phyloP scores from a whole-genome alignment of 305 asterid genomes.

The Withania somnifera region DNA sequence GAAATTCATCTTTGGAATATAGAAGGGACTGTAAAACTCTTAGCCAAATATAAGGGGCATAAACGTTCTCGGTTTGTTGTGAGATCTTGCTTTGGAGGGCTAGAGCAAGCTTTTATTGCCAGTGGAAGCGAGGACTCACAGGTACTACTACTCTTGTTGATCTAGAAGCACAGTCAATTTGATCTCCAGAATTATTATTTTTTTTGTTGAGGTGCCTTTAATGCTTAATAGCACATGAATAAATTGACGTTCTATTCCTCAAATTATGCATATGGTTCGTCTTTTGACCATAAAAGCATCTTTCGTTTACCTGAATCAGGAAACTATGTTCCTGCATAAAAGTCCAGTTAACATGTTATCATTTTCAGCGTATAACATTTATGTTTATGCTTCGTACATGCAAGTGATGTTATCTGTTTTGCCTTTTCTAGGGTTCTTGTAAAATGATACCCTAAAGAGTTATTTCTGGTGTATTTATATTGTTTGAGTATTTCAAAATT shows the following conservation, averaged over 20 bases:
- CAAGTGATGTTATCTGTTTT: not conserved
- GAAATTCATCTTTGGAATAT: conserved; percentile 79
- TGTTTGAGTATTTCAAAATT: not conserved
- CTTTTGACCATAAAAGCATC: not conserved
- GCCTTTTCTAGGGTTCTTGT: not conserved
- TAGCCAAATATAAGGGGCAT: conserved; percentile 67
- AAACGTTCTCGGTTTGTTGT: conserved; percentile 57
- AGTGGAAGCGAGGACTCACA: conserved; percentile 92
- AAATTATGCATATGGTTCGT: not conserved
- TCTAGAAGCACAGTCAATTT: not conserved
- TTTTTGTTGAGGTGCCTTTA: not conserved
- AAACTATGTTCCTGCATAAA: not conserved
- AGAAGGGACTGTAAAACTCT: conserved; percentile 30
- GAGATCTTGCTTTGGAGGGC: conserved; percentile 79
- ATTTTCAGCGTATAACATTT: not conserved
- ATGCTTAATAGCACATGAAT: not conserved
- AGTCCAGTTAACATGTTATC: not conserved
- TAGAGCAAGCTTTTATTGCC: conserved; percentile 59
- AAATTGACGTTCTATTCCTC: not conserved
- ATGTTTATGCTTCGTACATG: not conserved
- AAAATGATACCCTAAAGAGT: not conserved
- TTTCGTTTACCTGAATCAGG: not conserved
- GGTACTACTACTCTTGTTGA: conserved; percentile 28
- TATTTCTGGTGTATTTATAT: not conserved
- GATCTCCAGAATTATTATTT: not conserved